phyloP scores from a whole-genome alignment of 2,329 filamentous ascomycete genomes.

The Fusarium lyarnte region DNA sequence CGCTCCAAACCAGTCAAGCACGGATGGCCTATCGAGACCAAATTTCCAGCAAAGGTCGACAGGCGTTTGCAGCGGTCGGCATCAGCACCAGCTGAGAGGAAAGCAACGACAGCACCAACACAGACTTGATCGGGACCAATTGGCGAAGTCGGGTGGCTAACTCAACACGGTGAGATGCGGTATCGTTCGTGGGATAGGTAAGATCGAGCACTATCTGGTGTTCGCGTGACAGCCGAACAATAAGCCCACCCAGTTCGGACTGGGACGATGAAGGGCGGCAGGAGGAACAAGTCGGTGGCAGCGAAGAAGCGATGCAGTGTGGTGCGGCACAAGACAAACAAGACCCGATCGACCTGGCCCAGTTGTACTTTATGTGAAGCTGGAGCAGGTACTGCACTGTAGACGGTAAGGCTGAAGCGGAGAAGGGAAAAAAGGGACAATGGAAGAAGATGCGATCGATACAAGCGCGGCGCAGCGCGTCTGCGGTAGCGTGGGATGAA shows the following conservation, averaged over 20 bases:
- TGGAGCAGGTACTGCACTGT: constrained; percentile 34
- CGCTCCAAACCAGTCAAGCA: constrained; percentile 38
- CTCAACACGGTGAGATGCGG: constrained; percentile 20
- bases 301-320: constrained; percentile 39
- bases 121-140: constrained; percentile 42
- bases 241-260: constrained; percentile 35
- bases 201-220: constrained; percentile 32
- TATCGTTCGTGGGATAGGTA: constrained; percentile 26
- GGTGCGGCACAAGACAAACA: constrained; percentile 39
- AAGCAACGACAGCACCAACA: constrained; percentile 22
- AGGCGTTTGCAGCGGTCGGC: constrained; percentile 49
- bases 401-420: constrained; percentile 32
- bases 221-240: constrained; percentile 45
- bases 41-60: constrained; percentile 46
- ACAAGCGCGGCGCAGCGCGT: constrained; percentile 42
- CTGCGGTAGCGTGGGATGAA: constrained; percentile 38
- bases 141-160: constrained; percentile 30
- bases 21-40: constrained; percentile 45
- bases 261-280: constrained; percentile 32
- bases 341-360: constrained; percentile 24
- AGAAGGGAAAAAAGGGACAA: constrained; percentile 31
- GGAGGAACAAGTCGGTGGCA: constrained; percentile 41
- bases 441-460: constrained; percentile 32
- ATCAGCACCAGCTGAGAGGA: constrained; percentile 48
- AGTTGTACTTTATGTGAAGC: constrained; percentile 32